A percentile compares a stretch with the other conserved stretches of the same genome.
phyloP scores from a whole-genome alignment of 1,139 yeast species.

The Casaregolazyma suthepensis region DNA sequence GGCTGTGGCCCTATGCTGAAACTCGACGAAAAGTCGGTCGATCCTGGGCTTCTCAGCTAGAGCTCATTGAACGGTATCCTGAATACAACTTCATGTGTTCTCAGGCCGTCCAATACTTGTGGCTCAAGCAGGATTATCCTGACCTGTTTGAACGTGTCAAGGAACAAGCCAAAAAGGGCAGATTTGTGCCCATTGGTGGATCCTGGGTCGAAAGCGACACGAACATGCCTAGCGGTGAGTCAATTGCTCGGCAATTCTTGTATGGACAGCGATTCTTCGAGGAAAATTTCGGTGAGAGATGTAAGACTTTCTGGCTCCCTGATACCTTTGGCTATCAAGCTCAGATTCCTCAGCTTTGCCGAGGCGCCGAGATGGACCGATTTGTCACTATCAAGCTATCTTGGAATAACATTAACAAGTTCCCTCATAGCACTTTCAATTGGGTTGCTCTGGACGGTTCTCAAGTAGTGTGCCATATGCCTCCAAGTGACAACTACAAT shows the following conservation, averaged over 20 bases:
- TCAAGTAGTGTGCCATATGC: slow-evolving; percentile 90
- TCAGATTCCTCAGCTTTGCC: slow-evolving; percentile 86
- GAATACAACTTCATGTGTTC: slow-evolving; percentile 90
- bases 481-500: slow-evolving; percentile 93
- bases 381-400: slow-evolving; percentile 87
- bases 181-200: slow-evolving; percentile 86
- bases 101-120: slow-evolving; percentile 88
- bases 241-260: slow-evolving; percentile 76
- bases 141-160: slow-evolving; percentile 57
- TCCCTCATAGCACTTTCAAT: slow-evolving; percentile 83
- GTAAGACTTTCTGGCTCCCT: slow-evolving; percentile 83
- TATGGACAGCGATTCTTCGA: slow-evolving; percentile 80
- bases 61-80: slow-evolving; percentile 75
- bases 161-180: slow-evolving; percentile 59
- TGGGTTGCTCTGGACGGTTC: slow-evolving; percentile 93
- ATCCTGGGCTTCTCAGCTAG: slow-evolving; percentile 88
- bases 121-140: slow-evolving; percentile 82
- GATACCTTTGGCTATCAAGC: slow-evolving; percentile 95
- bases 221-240: slow-evolving; percentile 88
- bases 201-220: slow-evolving; percentile 97
- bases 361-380: slow-evolving; percentile 68
- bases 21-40: slow-evolving; percentile 82
- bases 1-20: slow-evolving; percentile 97
- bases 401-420: slow-evolving; percentile 86
- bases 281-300: slow-evolving; percentile 66